Evolutionary conservation across 257 asterid species (phyloP).

Genomic region (Penstemon eatonii): DNA sequence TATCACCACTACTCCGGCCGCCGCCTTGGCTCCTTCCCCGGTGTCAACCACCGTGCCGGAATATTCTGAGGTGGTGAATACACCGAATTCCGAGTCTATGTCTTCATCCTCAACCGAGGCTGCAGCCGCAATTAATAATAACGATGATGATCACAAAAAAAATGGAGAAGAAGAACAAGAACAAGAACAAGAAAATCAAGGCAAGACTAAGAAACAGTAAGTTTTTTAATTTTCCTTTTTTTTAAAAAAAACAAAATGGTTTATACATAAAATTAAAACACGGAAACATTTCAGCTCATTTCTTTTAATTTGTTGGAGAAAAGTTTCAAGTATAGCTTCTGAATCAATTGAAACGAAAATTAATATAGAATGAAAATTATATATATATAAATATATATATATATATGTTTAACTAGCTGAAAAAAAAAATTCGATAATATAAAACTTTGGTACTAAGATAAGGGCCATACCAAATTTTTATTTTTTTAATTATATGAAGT

Average conservation of each 20-base stretch:
- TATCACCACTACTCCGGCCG: conserved; percentile 18
- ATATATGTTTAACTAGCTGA: too few relatives aligned
- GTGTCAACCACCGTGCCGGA: conserved; percentile 34
- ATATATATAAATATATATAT: too few relatives aligned
- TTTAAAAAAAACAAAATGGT: too few relatives aligned
- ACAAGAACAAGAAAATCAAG: conserved; percentile 35
- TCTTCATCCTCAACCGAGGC: conserved; percentile 73
- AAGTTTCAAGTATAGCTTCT: too few relatives aligned
- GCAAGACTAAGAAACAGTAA: conserved; percentile 55
- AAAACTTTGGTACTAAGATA: background rate
- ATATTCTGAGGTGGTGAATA: conserved; percentile 41
- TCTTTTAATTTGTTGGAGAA: too few relatives aligned
- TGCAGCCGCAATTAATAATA: conserved; percentile 30
- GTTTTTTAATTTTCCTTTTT: background rate
- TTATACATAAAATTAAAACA: too few relatives aligned
- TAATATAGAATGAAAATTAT: background rate
- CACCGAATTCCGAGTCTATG: conserved; percentile 40
- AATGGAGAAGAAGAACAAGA: conserved; percentile 19
- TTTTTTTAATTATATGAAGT: background rate
- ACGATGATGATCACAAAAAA: conserved; percentile 36
- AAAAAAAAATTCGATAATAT: too few relatives aligned
- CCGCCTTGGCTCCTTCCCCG: background rate
- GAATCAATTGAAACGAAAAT: too few relatives aligned
- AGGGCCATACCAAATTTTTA: background rate
- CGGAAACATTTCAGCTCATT: too few relatives aligned